Evolutionary conservation across 179 eudicot genomes (phyloP), one percentile per base, ranked within the genome.

Genomic region (Actinidia chinensis): DNA sequence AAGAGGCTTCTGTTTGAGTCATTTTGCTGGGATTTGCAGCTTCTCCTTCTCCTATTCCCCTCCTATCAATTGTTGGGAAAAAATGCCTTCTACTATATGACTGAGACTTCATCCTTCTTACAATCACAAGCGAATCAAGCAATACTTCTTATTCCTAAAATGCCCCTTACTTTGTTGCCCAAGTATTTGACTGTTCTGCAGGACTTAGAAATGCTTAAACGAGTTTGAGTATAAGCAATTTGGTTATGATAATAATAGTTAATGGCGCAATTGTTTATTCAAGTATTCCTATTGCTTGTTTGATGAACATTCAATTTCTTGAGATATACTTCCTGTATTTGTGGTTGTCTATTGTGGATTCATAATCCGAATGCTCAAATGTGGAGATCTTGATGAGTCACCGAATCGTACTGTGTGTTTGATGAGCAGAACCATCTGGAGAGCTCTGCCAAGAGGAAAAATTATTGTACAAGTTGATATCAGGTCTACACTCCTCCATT

Each of bases 401-500:
- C 43, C 22, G 22, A 50, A 12, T 10, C 36, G 6, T 71, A 18
- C 47, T 54, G 33, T 46, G 36, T 68, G 14, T 10, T 25, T 43
- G 22, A 43, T 60, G 42, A 83, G 84, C 93, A 95, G 97, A 93
- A 88, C 61, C 90, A 69, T 86, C 86, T 55, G 91, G 93, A 71
- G 98, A 95, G 83, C 81, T 83, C 67, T 95, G 98, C 85, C 97
- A 79, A 64, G 97, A 95, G 92, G 91, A 90, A 82, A 95, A 88
- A 81, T 88, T 88, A 60, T 78, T 93, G 25, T 95, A 91, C 92
- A 95, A 95, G 81, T 70, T 95, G 81, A 93, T 95, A 79, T 95
- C 97, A 51, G 98, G 98, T 71, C 89, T 95, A 50, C 98, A 95
- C 80, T 83, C 98, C 65, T 95, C 98, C 47, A 93, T 95, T 78